Evolutionary conservation across 768 basidiomycete genomes (phyloP).

Genomic region (Lactifluus pinguis): DNA sequence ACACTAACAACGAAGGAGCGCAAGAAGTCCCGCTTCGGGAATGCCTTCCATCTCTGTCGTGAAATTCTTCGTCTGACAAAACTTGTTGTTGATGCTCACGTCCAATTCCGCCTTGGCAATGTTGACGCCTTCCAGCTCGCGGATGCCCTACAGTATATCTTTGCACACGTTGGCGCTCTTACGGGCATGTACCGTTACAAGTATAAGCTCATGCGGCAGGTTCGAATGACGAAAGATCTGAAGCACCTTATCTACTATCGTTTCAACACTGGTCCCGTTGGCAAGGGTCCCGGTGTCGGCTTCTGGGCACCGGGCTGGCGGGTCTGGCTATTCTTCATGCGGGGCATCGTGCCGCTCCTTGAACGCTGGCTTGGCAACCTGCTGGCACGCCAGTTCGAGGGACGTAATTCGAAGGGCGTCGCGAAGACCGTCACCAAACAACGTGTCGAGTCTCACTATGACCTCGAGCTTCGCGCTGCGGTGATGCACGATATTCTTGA

Average conservation of each 20-base stretch:
- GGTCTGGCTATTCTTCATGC: conserved; percentile 99
- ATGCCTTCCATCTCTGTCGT: conserved; percentile 96
- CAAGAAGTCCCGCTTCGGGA: conserved; percentile 99
- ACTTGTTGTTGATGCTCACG: conserved; percentile 97
- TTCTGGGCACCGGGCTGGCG: conserved; percentile 99
- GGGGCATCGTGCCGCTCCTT: conserved; percentile 94
- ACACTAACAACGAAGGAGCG: conserved; percentile 98
- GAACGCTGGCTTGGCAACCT: conserved; percentile 97
- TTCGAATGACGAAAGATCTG: conserved; percentile 98
- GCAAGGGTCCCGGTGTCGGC: conserved; percentile 96
- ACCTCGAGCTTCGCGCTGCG: conserved; percentile 92
- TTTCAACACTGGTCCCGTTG: conserved; percentile 99
- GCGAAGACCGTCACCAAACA: conserved; percentile 99
- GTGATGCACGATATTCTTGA: conserved; percentile 99
- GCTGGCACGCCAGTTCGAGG: conserved; percentile 97
- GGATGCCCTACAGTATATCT: conserved; percentile 96
- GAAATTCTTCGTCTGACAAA: conserved; percentile 97
- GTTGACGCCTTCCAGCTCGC: conserved; percentile 99
- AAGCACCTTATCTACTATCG: conserved; percentile 98
- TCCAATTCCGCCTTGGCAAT: conserved; percentile 96
- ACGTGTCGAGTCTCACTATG: conserved; percentile 97
- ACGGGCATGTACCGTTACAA: conserved; percentile 99
- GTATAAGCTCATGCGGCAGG: conserved; percentile 99
- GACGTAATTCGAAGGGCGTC: conserved; percentile 90
- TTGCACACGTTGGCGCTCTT: conserved; percentile 92